A percentile compares a stretch with the other conserved stretches of the same genome.
phyloP scores from a whole-genome alignment of 768 basidiomycete genomes.

The Pulveroboletus sp. region DNA sequence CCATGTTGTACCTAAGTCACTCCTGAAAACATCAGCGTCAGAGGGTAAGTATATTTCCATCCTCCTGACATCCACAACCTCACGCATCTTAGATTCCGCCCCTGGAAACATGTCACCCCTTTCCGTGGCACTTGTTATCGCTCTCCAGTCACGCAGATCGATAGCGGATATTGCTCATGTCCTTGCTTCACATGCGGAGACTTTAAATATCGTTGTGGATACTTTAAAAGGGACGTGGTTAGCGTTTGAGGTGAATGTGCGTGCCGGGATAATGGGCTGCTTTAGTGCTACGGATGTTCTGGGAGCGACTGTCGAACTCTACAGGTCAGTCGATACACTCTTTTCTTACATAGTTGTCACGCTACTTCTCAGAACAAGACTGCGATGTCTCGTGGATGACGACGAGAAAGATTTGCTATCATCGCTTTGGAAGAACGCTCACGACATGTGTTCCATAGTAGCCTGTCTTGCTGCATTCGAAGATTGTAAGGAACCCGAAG shows the following conservation, averaged over 20 bases:
- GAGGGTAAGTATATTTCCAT: constrained; percentile 15
- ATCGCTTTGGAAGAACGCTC: constrained; percentile 55
- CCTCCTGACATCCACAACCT: constrained; percentile 8
- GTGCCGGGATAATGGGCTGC: constrained; percentile 37
- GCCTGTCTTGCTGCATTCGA: constrained; percentile 64
- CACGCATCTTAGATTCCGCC: constrained; percentile 28
- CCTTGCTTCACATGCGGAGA: constrained; percentile 41
- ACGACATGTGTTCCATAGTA: constrained; percentile 61
- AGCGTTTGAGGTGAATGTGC: constrained; percentile 41
- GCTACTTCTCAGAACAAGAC: constrained; percentile 30
- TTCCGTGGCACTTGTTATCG: constrained; percentile 28
- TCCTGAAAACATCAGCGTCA: constrained; percentile 5
- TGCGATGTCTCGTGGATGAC: constrained; percentile 24
- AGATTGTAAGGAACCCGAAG: constrained; percentile 56
- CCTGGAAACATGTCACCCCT: constrained; percentile 21
- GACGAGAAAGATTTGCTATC: constrained; percentile 40
- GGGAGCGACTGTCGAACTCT: constrained; percentile 41
- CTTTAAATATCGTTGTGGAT: constrained; percentile 42
- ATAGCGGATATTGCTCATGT: constrained; percentile 58
- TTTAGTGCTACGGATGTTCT: constrained; percentile 47
- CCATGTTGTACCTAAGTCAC: constrained; percentile 42
- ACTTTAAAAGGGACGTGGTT: constrained; percentile 45
- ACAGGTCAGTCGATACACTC: constrained; percentile 23
- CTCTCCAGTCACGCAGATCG: constrained; percentile 50
- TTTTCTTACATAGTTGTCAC: constrained; percentile 5